Base-by-base conservation (phyloP, 495 filamentous ascomycete species). In the Daldinia bambusicola region DNA sequence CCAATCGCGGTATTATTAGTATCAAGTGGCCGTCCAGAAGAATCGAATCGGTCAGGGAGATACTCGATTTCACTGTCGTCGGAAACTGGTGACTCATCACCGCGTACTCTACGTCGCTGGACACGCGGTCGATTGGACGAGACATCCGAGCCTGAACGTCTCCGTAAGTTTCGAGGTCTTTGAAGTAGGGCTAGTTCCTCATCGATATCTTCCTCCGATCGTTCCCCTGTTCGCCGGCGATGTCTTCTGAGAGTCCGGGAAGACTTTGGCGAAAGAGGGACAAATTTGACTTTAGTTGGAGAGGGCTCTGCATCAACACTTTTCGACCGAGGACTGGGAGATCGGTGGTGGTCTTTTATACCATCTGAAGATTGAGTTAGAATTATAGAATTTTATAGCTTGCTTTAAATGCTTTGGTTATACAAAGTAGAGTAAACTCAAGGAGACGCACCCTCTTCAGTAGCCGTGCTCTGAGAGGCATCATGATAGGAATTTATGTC, bases 41-140 rank as follows among this genome's bases (percentile, higher is more conserved):
- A 69, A 66, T 93, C 90, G 67, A 93, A 93, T 0, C 91, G 84
- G 48, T 88, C 84, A 0, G 91, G 91, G 0, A 93, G 70, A 6
- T 79, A 71, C 40, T 85, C 85, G 3, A 85, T 63, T 2, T 77
- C 80, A 1, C 70, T 74, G 14, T 78, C 74, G 2, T 78, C 77
- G 6, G 77, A 74, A 32, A 67, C 64, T 7, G 69, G 58, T 3
- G 62, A 75, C 9, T 63, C 48, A 30, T 63, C 65, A 4, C 38
- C 51, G 2, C 63, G 45, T 13, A 60, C 71, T 2, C 60, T 76
- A 40, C 65, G 74, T 18, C 55, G 70, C 14, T 69, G 36, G 20
- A 74, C 12, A 4, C 63, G 65, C 1, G 76, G 71, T 0, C 78
- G 72, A 58, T 79, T 72, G 1, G 71, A 80, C 5, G 77, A 77